A percentile compares a stretch with the other conserved stretches of the same genome.
Conservation (phyloP, 2,329 filamentous ascomycete species). For the Hypocrella siamensis region DNA sequence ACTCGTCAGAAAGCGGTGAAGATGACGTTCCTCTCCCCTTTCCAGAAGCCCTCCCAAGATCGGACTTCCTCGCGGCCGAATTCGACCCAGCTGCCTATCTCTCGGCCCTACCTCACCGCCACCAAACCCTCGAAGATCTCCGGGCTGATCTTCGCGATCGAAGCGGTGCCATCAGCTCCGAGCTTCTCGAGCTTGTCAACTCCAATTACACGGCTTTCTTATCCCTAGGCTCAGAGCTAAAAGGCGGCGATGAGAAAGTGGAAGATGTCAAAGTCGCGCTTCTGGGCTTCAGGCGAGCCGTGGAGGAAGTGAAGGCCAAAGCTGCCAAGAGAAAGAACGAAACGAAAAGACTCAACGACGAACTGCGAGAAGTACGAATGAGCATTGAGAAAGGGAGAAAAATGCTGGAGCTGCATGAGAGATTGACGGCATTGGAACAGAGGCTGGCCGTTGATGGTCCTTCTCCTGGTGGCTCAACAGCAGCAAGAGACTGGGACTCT, state of each 20-base stretch:
- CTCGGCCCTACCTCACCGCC: conserved; percentile 63
- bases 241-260: conserved; percentile 79
- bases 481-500: conserved; percentile 9
- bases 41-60: conserved; percentile 66
- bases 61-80: conserved; percentile 60
- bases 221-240: conserved; percentile 62
- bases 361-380: conserved; percentile 47
- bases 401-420: conserved; percentile 52
- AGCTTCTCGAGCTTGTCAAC: conserved; percentile 89
- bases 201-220: conserved; percentile 88
- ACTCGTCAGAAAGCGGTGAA: conserved; percentile 19
- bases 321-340: conserved; percentile 50
- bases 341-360: conserved; percentile 43
- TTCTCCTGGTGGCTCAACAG: conserved; percentile 5
- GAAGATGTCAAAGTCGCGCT: conserved; percentile 81
- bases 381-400: conserved; percentile 45
- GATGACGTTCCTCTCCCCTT: conserved; percentile 70
- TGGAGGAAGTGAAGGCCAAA: conserved; percentile 54
- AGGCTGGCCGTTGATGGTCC: conserved; percentile 37
- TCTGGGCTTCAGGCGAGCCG: conserved; percentile 68
- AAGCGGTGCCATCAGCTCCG: conserved; percentile 62
- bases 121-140: conserved; percentile 91
- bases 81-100: conserved; percentile 78
- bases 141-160: conserved; percentile 73
- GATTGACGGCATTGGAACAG: conserved; percentile 47